phyloP scores from a whole-genome alignment of 768 basidiomycete species.

The Tubosaeta sp. region DNA sequence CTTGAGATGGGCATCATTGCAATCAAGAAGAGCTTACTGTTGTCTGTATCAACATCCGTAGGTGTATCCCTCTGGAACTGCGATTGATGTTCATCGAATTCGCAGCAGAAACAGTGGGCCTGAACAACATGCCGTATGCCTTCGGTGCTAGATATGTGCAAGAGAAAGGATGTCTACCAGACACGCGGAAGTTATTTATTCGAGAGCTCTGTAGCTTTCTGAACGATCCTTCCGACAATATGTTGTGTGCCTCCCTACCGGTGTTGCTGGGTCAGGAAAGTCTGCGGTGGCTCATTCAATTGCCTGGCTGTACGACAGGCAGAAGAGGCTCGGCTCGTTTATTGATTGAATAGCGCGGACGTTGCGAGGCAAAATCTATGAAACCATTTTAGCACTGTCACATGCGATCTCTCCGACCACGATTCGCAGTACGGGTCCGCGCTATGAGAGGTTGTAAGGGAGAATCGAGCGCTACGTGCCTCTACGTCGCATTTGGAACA shows the following conservation, averaged over 20 bases:
- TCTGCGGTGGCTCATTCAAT: neutral
- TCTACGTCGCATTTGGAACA: slow-evolving; percentile 7
- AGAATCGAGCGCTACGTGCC: slow-evolving; percentile 4
- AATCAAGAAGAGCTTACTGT: neutral
- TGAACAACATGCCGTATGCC: slow-evolving; percentile 7
- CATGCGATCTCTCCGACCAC: slow-evolving; percentile 23
- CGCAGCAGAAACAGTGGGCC: neutral
- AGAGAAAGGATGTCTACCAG: slow-evolving; percentile 3
- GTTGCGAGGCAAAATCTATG: slow-evolving; percentile 4
- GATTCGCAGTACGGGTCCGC: slow-evolving; percentile 10
- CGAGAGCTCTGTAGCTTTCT: neutral
- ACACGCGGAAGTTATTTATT: neutral
- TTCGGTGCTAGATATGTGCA: slow-evolving; percentile 8
- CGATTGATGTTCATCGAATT: neutral
- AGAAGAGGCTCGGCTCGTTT: slow-evolving; percentile 21
- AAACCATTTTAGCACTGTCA: slow-evolving; percentile 25
- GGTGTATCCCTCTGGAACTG: neutral
- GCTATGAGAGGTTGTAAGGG: slow-evolving; percentile 4
- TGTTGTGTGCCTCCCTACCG: slow-evolving; percentile 17
- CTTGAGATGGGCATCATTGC: neutral
- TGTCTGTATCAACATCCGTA: neutral
- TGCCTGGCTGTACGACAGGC: slow-evolving; percentile 8
- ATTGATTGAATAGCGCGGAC: slow-evolving; percentile 14
- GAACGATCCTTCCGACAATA: neutral
- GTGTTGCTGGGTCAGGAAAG: neutral